Evolutionary conservation across 2,329 filamentous ascomycete genomes (phyloP).

Genomic region (Fusarium albosuccineum): DNA sequence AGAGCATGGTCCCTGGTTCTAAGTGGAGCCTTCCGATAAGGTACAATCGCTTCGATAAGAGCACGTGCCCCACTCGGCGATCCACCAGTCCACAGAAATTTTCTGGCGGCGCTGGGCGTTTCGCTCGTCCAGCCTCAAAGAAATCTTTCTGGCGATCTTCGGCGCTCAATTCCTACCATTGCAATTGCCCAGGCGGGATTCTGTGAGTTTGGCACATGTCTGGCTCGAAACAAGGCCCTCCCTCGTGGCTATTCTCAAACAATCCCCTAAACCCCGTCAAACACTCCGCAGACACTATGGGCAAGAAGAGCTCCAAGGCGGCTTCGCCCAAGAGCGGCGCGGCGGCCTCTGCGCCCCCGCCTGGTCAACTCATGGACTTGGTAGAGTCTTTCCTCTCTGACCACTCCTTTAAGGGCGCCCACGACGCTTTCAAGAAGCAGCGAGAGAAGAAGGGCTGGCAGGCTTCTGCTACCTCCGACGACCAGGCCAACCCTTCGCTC

Average conservation of each 20-base stretch:
- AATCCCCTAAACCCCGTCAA: slow-evolving; percentile 48
- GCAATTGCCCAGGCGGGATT: slow-evolving; percentile 10
- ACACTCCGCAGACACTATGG: slow-evolving; percentile 48
- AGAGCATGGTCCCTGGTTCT: neutral
- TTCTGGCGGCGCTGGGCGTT: slow-evolving; percentile 29
- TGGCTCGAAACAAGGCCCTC: slow-evolving; percentile 48
- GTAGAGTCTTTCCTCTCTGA: slow-evolving; percentile 76
- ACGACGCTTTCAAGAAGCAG: slow-evolving; percentile 73
- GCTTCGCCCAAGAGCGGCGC: slow-evolving; percentile 37
- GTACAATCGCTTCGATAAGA: slow-evolving; percentile 28
- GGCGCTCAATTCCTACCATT: slow-evolving; percentile 16
- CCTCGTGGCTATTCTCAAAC: slow-evolving; percentile 60
- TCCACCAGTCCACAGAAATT: slow-evolving; percentile 43
- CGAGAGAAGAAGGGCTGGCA: slow-evolving; percentile 66
- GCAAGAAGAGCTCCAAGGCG: slow-evolving; percentile 47
- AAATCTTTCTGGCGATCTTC: slow-evolving; percentile 27
- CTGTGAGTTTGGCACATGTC: slow-evolving; percentile 50
- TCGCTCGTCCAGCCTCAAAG: slow-evolving; percentile 16
- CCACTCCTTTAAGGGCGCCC: slow-evolving; percentile 73
- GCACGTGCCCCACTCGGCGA: slow-evolving; percentile 33
- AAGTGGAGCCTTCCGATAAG: slow-evolving; percentile 30
- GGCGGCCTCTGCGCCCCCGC: slow-evolving; percentile 53
- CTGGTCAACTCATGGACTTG: slow-evolving; percentile 74
- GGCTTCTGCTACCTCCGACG: slow-evolving; percentile 29
- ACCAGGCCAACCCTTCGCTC: slow-evolving; percentile 55